These are phyloP conservation scores for Podospora didyma DNA, from an alignment of 495 filamentous ascomycete genomes.

Conservation along the genomic window DNA sequence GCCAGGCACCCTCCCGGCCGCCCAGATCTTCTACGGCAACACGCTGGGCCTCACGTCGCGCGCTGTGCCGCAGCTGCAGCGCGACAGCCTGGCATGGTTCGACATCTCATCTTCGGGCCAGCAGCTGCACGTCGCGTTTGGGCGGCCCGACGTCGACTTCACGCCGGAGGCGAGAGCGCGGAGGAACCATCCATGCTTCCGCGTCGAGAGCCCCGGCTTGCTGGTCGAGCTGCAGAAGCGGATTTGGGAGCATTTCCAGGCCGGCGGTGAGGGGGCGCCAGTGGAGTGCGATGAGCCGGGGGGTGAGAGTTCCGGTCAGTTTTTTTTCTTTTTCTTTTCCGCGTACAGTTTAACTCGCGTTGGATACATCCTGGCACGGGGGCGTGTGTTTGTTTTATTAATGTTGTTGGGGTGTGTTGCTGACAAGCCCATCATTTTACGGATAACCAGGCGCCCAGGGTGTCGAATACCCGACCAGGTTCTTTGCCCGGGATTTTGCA, in stretches of 20 bases:
- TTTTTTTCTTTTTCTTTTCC: background rate
- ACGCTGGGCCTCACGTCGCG: constrained; percentile 50
- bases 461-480: constrained; percentile 55
- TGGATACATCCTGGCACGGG: background rate
- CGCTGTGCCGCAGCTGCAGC: constrained; percentile 48
- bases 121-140: constrained; percentile 56
- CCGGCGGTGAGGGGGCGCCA: constrained; percentile 46
- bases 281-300: constrained; percentile 54
- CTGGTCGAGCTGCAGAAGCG: constrained; percentile 42
- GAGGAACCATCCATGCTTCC: constrained; percentile 56
- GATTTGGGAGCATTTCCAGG: constrained; percentile 52
- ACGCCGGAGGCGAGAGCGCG: constrained; percentile 29
- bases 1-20: constrained; percentile 47
- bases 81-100: constrained; percentile 54
- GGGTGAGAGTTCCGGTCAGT: constrained; percentile 45
- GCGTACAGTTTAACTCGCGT: background rate
- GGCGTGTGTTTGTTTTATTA: background rate
- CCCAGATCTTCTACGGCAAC: constrained; percentile 51
- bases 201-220: constrained; percentile 39
- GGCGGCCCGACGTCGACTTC: constrained; percentile 31
- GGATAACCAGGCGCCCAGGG: constrained; percentile 42
- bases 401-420: background rate
- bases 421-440: background rate
- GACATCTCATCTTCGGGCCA: constrained; percentile 54
- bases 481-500: constrained; percentile 62